Conservation (phyloP, 768 basidiomycete species). For the Nevesoporus exiguus region DNA sequence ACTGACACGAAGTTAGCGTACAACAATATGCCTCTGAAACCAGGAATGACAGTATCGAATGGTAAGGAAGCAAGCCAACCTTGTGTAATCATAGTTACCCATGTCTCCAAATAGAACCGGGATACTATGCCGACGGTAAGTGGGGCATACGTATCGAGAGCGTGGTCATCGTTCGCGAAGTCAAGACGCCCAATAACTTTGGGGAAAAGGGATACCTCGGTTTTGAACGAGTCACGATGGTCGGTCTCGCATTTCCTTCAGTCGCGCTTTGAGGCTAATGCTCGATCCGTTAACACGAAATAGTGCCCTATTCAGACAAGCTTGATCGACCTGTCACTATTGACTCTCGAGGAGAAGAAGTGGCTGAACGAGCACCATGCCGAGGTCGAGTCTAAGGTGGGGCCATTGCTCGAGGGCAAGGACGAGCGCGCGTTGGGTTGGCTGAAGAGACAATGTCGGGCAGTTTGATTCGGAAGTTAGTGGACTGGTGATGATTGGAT, state of each 20-base stretch:
- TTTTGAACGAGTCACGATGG: slow-evolving; percentile 88
- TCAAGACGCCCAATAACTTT: slow-evolving; percentile 72
- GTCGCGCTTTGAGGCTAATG: not conserved
- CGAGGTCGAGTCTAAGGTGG: slow-evolving; percentile 55
- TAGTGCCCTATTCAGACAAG: slow-evolving; percentile 85
- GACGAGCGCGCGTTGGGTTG: slow-evolving; percentile 26
- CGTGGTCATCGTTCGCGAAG: slow-evolving; percentile 73
- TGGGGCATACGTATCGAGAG: slow-evolving; percentile 95
- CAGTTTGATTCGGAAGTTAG: slow-evolving; percentile 2
- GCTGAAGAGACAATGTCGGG: slow-evolving; percentile 20
- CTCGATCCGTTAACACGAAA: not conserved
- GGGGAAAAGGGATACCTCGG: slow-evolving; percentile 78
- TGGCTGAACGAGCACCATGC: slow-evolving; percentile 88
- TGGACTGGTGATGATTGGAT: not conserved
- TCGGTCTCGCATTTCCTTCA: slow-evolving; percentile 33
- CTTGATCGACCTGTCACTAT: slow-evolving; percentile 60
- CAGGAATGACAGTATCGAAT: slow-evolving; percentile 90
- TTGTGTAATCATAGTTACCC: not conserved
- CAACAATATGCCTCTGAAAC: slow-evolving; percentile 68
- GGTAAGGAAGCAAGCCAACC: slow-evolving; percentile 32
- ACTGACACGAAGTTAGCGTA: slow-evolving; percentile 40
- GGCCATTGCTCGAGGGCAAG: slow-evolving; percentile 49
- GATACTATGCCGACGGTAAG: slow-evolving; percentile 86
- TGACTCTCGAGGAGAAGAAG: slow-evolving; percentile 62
- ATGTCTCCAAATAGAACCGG: slow-evolving; percentile 56